Percentiles rank a stretch among this genome's conserved stretches.
These are phyloP conservation scores for Amanita muscaria DNA, from an alignment of 768 basidiomycete species.

Conservation along the genomic window DNA sequence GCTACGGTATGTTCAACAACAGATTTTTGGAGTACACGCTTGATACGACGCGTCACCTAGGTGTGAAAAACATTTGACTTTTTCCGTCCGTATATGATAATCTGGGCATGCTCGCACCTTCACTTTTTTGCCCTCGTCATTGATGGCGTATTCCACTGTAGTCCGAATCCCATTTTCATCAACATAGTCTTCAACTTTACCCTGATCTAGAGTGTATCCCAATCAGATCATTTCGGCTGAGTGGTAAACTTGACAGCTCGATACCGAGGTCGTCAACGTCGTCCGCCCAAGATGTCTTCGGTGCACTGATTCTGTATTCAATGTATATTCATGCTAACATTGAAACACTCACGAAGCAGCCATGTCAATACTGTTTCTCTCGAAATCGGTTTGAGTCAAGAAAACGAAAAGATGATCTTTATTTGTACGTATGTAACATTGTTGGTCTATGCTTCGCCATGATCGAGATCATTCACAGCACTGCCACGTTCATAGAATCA, in stretches of 20 bases:
- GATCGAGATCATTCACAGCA: no score
- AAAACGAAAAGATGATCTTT: background rate
- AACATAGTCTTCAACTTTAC: constrained; percentile 59
- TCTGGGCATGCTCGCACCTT: constrained; percentile 45
- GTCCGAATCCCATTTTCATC: constrained; percentile 85
- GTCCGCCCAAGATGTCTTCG: constrained; percentile 82
- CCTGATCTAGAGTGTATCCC: constrained; percentile 28
- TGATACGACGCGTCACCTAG: constrained; percentile 80
- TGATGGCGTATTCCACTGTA: constrained; percentile 72
- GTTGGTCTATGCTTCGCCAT: no score
- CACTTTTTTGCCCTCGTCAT: constrained; percentile 92
- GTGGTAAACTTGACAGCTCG: background rate
- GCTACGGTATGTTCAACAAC: constrained; percentile 93
- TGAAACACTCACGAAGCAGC: constrained; percentile 2
- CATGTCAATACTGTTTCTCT: background rate
- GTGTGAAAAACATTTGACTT: background rate
- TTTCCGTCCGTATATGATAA: no score
- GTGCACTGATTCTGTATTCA: constrained; percentile 21
- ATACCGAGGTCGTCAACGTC: constrained; percentile 72
- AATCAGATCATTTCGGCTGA: background rate
- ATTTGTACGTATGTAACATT: background rate
- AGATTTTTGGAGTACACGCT: constrained; percentile 80
- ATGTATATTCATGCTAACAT: background rate
- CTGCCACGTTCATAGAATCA: no score
- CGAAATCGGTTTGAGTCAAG: background rate